Conservation (phyloP, 1,284 basidiomycete species). For the Acaromyces ingoldii region DNA sequence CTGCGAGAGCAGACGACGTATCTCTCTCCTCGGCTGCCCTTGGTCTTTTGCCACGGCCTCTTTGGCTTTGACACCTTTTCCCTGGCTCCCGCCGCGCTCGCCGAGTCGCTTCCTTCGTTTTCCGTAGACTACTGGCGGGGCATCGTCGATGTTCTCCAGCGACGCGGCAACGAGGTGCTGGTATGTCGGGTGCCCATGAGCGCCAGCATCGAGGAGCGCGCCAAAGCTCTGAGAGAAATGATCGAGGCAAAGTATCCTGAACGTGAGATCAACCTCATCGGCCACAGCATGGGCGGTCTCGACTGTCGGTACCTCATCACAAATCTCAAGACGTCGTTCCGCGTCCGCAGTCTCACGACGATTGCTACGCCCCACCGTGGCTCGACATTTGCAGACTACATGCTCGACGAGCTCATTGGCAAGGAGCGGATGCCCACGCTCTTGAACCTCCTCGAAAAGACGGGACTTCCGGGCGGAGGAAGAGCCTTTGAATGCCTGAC, state of each 20-base stretch:
- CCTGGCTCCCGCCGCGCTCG: conserved; percentile 5
- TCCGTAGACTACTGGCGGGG: conserved; percentile 92
- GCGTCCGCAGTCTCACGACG: conserved; percentile 78
- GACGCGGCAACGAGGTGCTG: conserved; percentile 81
- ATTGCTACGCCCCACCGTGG: conserved; percentile 86
- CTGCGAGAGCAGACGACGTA: conserved; percentile 12
- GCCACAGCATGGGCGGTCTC: conserved; percentile 77
- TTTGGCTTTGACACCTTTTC: conserved; percentile 47
- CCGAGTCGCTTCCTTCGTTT: conserved; percentile 65
- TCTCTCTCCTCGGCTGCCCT: conserved; percentile 9
- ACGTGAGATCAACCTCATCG: conserved; percentile 81
- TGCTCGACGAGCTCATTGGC: conserved; percentile 63
- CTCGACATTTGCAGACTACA: conserved; percentile 86
- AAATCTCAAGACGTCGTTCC: conserved; percentile 54
- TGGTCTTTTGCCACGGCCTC: conserved; percentile 17
- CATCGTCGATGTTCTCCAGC: conserved; percentile 80
- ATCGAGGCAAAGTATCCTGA: conserved; percentile 70
- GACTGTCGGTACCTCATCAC: conserved; percentile 77
- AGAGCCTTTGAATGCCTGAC: conserved; percentile 84
- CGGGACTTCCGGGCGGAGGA: conserved; percentile 77
- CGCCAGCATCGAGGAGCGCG: conserved; percentile 64
- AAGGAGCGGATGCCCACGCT: conserved; percentile 20
- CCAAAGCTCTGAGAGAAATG: conserved; percentile 69
- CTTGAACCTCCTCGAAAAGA: conserved; percentile 69
- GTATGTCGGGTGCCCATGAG: conserved; percentile 81